Conservation (phyloP, 306 rosid genomes). For the Sphenostylis stenocarpa region DNA sequence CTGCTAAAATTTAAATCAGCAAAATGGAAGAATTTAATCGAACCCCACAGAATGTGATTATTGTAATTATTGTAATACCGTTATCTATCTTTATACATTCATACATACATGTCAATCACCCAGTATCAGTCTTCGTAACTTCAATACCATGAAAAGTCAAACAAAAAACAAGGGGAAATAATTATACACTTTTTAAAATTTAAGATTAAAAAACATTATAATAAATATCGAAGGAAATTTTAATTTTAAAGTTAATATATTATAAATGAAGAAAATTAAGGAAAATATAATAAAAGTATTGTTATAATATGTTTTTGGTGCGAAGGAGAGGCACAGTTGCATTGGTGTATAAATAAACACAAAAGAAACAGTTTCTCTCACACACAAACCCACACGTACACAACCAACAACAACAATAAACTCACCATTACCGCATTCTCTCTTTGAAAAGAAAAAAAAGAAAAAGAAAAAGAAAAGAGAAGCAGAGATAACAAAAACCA, state of each 20-base stretch:
- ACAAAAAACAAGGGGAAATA: neutral
- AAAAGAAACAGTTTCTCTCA: neutral
- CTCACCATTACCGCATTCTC: constrained; percentile 46
- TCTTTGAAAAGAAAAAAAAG: neutral
- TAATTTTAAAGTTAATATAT: no score
- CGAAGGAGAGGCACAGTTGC: constrained; percentile 39
- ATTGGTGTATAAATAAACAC: constrained; percentile 7
- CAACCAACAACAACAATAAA: constrained; percentile 34
- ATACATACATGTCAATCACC: neutral
- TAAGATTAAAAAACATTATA: no score
- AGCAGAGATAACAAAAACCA: constrained; percentile 33
- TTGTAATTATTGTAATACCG: neutral
- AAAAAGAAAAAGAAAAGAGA: neutral
- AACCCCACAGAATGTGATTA: neutral
- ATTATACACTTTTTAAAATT: neutral
- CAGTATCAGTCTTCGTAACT: neutral
- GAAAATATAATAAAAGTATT: no score
- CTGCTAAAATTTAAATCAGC: neutral
- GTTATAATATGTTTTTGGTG: constrained; percentile 32
- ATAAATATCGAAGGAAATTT: no score
- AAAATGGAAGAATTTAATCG: neutral
- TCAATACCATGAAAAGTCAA: neutral
- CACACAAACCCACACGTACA: constrained; percentile 24
- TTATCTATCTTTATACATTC: neutral
- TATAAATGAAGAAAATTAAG: neutral